Conservation (phyloP, 169 alveolate species). For the Plasmodium cynomolgi region DNA sequence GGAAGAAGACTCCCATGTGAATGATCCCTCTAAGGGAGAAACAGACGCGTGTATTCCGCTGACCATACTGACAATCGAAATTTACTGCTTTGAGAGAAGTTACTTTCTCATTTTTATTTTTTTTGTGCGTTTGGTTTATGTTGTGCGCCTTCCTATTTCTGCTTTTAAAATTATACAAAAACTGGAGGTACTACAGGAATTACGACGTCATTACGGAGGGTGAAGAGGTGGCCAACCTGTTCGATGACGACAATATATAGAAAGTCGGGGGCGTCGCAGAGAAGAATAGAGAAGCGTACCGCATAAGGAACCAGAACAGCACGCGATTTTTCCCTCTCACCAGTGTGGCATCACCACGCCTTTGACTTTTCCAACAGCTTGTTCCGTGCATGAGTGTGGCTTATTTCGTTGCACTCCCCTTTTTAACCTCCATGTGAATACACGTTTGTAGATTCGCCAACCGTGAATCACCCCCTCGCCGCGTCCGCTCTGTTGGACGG, state of each 20-base stretch:
- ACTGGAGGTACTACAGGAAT: conserved; percentile 52
- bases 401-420: not conserved
- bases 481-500: not conserved
- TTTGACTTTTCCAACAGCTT: not conserved
- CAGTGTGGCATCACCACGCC: not conserved
- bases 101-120: conserved; percentile 15
- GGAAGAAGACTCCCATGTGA: not conserved
- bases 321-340: not conserved
- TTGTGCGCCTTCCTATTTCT: conserved; percentile 30
- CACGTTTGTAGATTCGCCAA: not conserved
- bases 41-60: not conserved
- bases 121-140: not conserved
- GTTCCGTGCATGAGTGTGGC: not conserved
- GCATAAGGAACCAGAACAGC: not conserved
- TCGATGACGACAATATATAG: conserved; percentile 47
- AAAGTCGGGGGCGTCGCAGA: not conserved
- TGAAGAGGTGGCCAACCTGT: conserved; percentile 20
- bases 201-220: conserved; percentile 21
- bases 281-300: not conserved
- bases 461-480: not conserved
- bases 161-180: conserved; percentile 37
- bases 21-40: not conserved
- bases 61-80: conserved; percentile 1
- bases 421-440: not conserved
- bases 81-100: conserved; percentile 38